These are phyloP conservation scores for Pittosporum tobira DNA, from an alignment of 129 eudicot species.

Conservation along the genomic window DNA sequence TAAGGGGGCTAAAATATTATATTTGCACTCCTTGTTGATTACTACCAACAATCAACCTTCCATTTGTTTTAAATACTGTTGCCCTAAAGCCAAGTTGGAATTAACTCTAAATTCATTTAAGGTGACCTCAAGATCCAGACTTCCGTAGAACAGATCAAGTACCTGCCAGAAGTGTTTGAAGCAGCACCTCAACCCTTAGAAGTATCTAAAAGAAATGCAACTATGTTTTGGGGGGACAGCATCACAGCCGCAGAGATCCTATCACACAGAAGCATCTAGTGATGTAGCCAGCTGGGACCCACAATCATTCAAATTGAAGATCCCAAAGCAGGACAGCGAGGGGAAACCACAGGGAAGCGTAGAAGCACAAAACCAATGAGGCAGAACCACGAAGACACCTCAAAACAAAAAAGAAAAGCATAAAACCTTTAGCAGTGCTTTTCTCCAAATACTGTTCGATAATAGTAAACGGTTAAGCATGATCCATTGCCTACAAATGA, in stretches of 20 bases:
- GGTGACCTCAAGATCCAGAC: not conserved
- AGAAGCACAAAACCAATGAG: conserved; percentile 87
- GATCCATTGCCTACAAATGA: conserved; percentile 17
- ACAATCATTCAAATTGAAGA: conserved; percentile 62
- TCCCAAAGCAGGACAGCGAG: conserved; percentile 46
- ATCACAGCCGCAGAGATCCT: conserved; percentile 37
- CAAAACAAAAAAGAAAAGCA: conserved; percentile 80
- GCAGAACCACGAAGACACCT: conserved; percentile 87
- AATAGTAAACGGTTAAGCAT: conserved; percentile 11
- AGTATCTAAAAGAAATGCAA: conserved; percentile 29
- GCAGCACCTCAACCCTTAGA: conserved; percentile 29
- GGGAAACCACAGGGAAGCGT: conserved; percentile 49
- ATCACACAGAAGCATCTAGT: conserved; percentile 33
- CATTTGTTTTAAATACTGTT: not conserved
- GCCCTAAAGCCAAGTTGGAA: not conserved
- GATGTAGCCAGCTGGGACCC: conserved; percentile 61
- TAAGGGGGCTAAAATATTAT: not conserved
- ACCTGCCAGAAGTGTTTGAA: conserved; percentile 41
- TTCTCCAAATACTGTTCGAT: not conserved
- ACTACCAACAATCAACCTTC: not conserved
- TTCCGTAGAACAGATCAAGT: conserved; percentile 15
- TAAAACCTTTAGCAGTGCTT: conserved; percentile 41
- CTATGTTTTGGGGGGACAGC: conserved; percentile 30
- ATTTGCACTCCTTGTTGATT: not conserved
- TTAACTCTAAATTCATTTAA: not conserved